These are phyloP conservation scores for Sicyos baderoa DNA, from an alignment of 306 rosid genomes.

Conservation along the genomic window DNA sequence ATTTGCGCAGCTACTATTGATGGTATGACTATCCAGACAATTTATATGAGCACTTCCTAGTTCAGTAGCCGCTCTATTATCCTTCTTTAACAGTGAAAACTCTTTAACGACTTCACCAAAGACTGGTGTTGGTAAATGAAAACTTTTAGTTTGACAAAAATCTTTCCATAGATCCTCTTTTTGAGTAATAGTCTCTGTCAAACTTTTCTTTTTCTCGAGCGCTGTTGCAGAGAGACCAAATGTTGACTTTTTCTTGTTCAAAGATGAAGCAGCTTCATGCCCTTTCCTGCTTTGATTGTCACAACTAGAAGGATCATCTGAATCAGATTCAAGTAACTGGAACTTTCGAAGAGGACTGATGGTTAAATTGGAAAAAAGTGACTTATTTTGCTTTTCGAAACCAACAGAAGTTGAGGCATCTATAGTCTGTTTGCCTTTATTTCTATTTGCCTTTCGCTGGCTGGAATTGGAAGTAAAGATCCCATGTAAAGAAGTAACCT, in stretches of 20 bases:
- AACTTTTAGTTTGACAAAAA: slow-evolving; percentile 41
- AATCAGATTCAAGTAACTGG: slow-evolving; percentile 67
- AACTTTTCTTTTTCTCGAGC: slow-evolving; percentile 26
- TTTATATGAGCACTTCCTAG: slow-evolving; percentile 17
- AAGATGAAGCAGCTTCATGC: slow-evolving; percentile 19
- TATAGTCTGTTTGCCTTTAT: slow-evolving; percentile 35
- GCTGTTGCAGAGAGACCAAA: slow-evolving; percentile 18
- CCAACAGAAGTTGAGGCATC: slow-evolving; percentile 32
- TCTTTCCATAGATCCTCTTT: slow-evolving; percentile 58
- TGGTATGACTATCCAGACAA: too few species aligned
- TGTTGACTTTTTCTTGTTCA: slow-evolving; percentile 21
- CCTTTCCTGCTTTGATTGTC: slow-evolving; percentile 25
- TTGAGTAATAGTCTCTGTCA: slow-evolving; percentile 14
- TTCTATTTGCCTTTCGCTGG: slow-evolving; percentile 32
- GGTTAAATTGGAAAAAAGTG: slow-evolving; percentile 43
- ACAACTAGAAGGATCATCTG: slow-evolving; percentile 38
- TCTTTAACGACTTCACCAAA: slow-evolving; percentile 65
- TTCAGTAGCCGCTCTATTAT: slow-evolving; percentile 23
- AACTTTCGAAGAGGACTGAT: slow-evolving; percentile 76
- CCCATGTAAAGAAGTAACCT: slow-evolving; percentile 56
- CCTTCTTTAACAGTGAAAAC: slow-evolving; percentile 38
- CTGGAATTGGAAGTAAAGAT: slow-evolving; percentile 29
- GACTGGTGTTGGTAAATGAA: slow-evolving; percentile 64
- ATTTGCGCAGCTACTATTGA: slow-evolving; percentile 18
- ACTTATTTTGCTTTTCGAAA: slow-evolving; percentile 30